phyloP scores from a whole-genome alignment of 306 rosid species.

The Oemleria cerasiformis region DNA sequence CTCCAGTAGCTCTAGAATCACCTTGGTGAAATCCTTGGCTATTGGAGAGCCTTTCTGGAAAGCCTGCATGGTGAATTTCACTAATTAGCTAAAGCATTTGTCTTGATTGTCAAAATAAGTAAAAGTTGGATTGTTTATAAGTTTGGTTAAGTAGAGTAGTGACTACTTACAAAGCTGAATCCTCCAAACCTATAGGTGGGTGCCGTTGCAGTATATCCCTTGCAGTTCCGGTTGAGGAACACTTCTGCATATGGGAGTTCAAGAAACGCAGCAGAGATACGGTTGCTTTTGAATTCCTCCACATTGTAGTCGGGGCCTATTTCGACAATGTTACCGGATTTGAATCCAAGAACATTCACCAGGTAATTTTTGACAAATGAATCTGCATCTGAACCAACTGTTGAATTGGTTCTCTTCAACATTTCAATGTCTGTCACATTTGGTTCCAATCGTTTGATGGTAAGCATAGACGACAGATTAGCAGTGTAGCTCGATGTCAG shows the following conservation, averaged over 20 bases:
- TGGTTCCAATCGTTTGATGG: constrained; percentile 29
- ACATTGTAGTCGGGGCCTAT: neutral
- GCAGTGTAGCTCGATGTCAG: constrained; percentile 69
- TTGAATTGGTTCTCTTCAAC: constrained; percentile 40
- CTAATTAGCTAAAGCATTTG: no score
- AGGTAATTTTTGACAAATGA: constrained; percentile 52
- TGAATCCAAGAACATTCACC: constrained; percentile 32
- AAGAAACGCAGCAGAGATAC: constrained; percentile 60
- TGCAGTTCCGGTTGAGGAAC: constrained; percentile 46
- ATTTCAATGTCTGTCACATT: constrained; percentile 34
- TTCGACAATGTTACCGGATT: constrained; percentile 18
- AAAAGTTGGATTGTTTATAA: no score
- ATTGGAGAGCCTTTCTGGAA: constrained; percentile 74
- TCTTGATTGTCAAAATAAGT: no score
- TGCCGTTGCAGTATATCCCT: constrained; percentile 32
- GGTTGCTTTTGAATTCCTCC: constrained; percentile 18
- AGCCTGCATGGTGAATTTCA: constrained; percentile 32
- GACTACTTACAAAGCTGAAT: constrained; percentile 62
- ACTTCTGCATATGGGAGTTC: constrained; percentile 63
- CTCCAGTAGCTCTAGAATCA: constrained; percentile 44
- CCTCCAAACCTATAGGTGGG: constrained; percentile 61
- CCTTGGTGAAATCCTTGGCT: constrained; percentile 50
- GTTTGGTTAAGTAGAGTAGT: neutral
- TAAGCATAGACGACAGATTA: constrained; percentile 59
- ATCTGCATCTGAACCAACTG: constrained; percentile 45